Percentiles rank a stretch among this genome's conserved stretches.
These are phyloP conservation scores for Fusarium pilosicola DNA, from an alignment of 2,329 filamentous ascomycete genomes.

Conservation along the genomic window DNA sequence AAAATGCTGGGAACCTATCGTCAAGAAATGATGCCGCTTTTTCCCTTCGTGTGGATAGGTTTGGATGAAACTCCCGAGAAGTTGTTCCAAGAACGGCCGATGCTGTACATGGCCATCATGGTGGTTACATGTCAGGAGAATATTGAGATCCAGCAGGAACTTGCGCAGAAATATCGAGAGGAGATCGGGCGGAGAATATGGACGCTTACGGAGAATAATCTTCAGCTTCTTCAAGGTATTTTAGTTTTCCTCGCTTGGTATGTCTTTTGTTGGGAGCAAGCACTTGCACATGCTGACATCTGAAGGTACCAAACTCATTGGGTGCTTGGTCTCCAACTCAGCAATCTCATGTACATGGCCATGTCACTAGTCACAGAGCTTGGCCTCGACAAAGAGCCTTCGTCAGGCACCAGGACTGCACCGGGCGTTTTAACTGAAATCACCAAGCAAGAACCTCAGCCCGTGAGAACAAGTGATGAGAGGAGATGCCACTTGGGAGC, in stretches of 20 bases:
- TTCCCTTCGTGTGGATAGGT: slow-evolving; percentile 9
- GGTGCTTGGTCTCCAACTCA: slow-evolving; percentile 4
- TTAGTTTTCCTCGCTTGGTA: slow-evolving; percentile 18
- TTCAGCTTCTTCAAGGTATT: neutral
- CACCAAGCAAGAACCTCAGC: neutral
- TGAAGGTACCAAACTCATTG: slow-evolving; percentile 14
- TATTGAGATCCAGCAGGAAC: neutral
- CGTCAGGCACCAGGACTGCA: neutral
- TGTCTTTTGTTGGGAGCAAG: fast-evolving
- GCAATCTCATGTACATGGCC: slow-evolving; percentile 12
- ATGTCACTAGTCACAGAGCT: slow-evolving; percentile 18
- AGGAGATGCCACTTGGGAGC: slow-evolving; percentile 12
- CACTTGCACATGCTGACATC: neutral
- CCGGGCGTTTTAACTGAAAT: neutral
- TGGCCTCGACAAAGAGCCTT: neutral
- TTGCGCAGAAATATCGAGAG: slow-evolving; percentile 11
- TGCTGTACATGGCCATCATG: slow-evolving; percentile 25
- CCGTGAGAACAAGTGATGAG: neutral
- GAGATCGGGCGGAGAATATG: slow-evolving; percentile 12
- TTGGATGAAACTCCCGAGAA: neutral
- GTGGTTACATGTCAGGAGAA: slow-evolving; percentile 14
- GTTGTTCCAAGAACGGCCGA: neutral
- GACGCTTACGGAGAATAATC: slow-evolving; percentile 5
- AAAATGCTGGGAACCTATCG: slow-evolving; percentile 1
- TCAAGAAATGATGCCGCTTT: slow-evolving; percentile 14